Percentiles rank a stretch among this genome's conserved stretches.
Evolutionary conservation across 371 early-diverging fungal genomes (phyloP).

Genomic region (Lichtheimia ramosa): DNA sequence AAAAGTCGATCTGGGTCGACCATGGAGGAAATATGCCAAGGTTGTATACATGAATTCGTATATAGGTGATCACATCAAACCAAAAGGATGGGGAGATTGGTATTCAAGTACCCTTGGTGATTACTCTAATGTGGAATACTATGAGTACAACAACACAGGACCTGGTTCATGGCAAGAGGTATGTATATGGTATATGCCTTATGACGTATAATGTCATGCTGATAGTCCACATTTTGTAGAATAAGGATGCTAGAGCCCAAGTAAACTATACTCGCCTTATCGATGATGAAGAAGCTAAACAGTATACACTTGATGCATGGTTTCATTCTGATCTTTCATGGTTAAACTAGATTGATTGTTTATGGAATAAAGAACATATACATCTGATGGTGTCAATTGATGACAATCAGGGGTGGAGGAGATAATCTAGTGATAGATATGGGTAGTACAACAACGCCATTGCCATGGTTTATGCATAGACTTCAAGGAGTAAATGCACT

Average conservation of each 20-base stretch:
- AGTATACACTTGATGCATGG: background rate
- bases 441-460: background rate
- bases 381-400: background rate
- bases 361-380: background rate
- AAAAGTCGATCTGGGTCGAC: slow-evolving; percentile 22
- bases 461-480: background rate
- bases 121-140: slow-evolving; percentile 16
- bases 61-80: slow-evolving; percentile 18
- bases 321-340: slow-evolving; percentile 3
- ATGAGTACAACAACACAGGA: slow-evolving; percentile 29
- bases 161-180: slow-evolving; percentile 12
- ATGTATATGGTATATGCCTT: background rate
- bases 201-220: no score
- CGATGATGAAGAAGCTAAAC: background rate
- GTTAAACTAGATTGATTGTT: background rate
- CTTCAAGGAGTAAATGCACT: background rate
- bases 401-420: background rate
- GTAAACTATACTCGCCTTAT: slow-evolving; percentile 1
- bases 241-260: background rate
- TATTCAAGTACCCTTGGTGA: slow-evolving; percentile 11
- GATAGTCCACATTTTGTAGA: background rate
- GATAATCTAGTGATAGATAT: background rate
- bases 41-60: slow-evolving; percentile 26
- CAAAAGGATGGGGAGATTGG: slow-evolving; percentile 23
- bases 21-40: slow-evolving; percentile 30